Percentiles rank a stretch among this genome's conserved stretches.
phyloP scores from a whole-genome alignment of 2,329 filamentous ascomycete genomes.

The Fusarium sp. region DNA sequence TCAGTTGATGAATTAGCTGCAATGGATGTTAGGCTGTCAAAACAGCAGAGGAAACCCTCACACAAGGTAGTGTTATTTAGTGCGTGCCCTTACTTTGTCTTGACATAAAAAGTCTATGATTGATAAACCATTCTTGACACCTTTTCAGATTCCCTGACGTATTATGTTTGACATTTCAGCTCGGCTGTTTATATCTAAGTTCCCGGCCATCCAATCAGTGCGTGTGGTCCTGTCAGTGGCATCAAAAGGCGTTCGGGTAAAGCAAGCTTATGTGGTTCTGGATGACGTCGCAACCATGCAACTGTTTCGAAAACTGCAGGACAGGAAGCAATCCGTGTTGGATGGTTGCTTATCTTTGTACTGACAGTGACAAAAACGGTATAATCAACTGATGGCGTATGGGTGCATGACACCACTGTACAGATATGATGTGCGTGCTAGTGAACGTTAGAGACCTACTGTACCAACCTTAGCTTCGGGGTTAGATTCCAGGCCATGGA shows the following conservation, averaged over 20 bases:
- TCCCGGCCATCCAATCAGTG: constrained; percentile 15
- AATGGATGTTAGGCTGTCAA: constrained; percentile 4
- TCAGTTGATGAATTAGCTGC: background rate
- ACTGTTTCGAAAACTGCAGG: constrained; percentile 32
- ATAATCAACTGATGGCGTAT: constrained; percentile 9
- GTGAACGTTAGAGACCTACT: constrained; percentile 2
- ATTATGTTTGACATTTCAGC: constrained; percentile 24
- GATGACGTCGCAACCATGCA: constrained; percentile 39
- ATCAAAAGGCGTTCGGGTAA: constrained; percentile 21
- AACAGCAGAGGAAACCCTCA: background rate
- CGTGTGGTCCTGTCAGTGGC: constrained; percentile 4
- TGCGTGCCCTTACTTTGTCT: background rate
- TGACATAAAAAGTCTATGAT: constrained; percentile 2
- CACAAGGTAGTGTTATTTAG: background rate
- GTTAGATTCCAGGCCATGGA: constrained; percentile 30
- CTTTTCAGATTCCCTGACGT: constrained; percentile 25
- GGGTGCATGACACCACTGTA: constrained; percentile 35
- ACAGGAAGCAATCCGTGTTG: constrained; percentile 15
- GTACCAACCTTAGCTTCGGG: background rate
- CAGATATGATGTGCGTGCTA: constrained; percentile 23
- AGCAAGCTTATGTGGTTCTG: constrained; percentile 34
- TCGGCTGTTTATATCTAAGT: background rate
- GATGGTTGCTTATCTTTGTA: constrained; percentile 11
- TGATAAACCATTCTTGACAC: constrained; percentile 1
- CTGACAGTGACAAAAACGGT: constrained; percentile 4